These are phyloP conservation scores for Nematocida major DNA, from an alignment of 371 early-diverging fungal species.

Conservation along the genomic window DNA sequence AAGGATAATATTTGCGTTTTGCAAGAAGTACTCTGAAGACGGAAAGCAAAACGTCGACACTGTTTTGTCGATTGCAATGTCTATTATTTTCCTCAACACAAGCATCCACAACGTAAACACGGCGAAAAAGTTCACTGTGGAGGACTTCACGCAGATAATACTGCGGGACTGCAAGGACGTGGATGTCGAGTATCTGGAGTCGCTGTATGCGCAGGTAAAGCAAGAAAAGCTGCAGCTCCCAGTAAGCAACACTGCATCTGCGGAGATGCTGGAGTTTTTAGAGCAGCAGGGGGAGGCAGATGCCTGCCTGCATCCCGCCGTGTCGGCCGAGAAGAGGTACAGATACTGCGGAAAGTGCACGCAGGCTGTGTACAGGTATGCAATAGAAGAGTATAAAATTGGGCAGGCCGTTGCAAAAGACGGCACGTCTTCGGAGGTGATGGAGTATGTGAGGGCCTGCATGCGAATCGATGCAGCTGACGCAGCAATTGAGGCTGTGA, in stretches of 20 bases:
- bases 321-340: background rate
- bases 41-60: constrained; percentile 34
- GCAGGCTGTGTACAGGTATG: constrained; percentile 3
- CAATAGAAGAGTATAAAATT: constrained; percentile 1
- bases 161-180: constrained; percentile 22
- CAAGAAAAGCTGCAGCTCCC: constrained; percentile 57
- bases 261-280: background rate
- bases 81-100: constrained; percentile 81
- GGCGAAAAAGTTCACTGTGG: constrained; percentile 75
- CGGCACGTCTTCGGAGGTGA: background rate
- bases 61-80: constrained; percentile 53
- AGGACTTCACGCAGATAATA: constrained; percentile 69
- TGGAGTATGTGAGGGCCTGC: constrained; percentile 7
- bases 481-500: background rate
- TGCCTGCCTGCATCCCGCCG: background rate
- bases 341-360: constrained; percentile 31
- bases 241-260: constrained; percentile 27
- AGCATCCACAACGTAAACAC: constrained; percentile 84
- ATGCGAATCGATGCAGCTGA: background rate
- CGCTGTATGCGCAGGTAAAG: constrained; percentile 55
- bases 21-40: constrained; percentile 70
- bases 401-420: background rate
- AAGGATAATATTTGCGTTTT: constrained; percentile 77
- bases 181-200: constrained; percentile 34
- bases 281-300: constrained; percentile 12